phyloP scores from a whole-genome alignment of 139 green algal species.

The Asterochloris sp. region DNA sequence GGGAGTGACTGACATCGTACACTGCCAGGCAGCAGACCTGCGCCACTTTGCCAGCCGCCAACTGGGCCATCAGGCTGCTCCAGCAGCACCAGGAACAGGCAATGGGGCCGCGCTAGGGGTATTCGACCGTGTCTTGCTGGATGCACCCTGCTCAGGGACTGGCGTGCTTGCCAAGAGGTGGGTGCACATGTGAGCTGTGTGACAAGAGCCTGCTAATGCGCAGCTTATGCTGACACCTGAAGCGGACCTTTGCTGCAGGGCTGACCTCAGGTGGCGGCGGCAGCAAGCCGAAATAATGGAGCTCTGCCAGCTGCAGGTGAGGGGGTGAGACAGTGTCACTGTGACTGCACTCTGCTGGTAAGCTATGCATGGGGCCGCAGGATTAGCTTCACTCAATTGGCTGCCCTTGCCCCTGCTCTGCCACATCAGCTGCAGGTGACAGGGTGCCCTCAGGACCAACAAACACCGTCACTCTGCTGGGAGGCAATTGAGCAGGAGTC shows the following conservation, averaged over 20 bases:
- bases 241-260: slow-evolving; percentile 23
- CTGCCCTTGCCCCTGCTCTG: too few species aligned
- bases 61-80: too few species aligned
- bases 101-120: background rate
- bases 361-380: background rate
- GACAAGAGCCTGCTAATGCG: too few species aligned
- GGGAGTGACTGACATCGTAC: background rate
- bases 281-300: slow-evolving; percentile 47
- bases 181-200: background rate
- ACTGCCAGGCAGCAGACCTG: background rate
- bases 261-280: slow-evolving; percentile 86
- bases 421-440: too few species aligned
- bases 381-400: too few species aligned
- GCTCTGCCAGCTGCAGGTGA: slow-evolving; percentile 54
- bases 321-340: too few species aligned
- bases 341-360: too few species aligned
- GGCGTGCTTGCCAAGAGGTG: slow-evolving; percentile 79
- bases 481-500: too few species aligned
- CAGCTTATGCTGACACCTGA: too few species aligned
- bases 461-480: too few species aligned
- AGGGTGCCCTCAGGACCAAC: too few species aligned
- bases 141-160: slow-evolving; percentile 86
- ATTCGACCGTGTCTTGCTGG: slow-evolving; percentile 84
- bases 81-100: background rate
- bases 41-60: background rate